A percentile compares a stretch with the other conserved stretches of the same genome.
These are phyloP conservation scores for Pseudogymnoascus sp. DNA, from an alignment of 2,329 filamentous ascomycete genomes.

Conservation along the genomic window DNA sequence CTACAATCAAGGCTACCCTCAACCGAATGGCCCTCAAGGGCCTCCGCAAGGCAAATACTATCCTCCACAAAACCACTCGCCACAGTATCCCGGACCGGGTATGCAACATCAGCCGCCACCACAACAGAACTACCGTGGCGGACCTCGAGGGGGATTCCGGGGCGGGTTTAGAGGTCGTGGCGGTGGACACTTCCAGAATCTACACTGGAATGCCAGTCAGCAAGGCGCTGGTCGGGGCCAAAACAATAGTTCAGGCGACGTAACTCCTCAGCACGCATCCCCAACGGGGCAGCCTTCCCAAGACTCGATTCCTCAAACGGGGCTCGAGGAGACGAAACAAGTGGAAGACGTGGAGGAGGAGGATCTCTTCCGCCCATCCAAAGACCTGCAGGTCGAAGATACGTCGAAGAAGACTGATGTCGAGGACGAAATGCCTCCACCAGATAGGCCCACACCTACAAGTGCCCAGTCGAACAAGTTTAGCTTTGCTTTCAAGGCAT, in stretches of 20 bases:
- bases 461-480: slow-evolving; percentile 59
- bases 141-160: neutral
- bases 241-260: slow-evolving; percentile 34
- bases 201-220: slow-evolving; percentile 62
- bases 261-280: slow-evolving; percentile 28
- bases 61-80: slow-evolving; percentile 36
- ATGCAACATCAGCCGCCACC: slow-evolving; percentile 46
- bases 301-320: slow-evolving; percentile 19
- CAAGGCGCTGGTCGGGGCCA: slow-evolving; percentile 45
- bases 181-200: slow-evolving; percentile 54
- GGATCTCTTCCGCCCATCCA: slow-evolving; percentile 55
- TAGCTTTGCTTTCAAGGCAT: slow-evolving; percentile 85
- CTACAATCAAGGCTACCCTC: slow-evolving; percentile 50
- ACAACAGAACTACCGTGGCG: slow-evolving; percentile 28
- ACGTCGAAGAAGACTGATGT: slow-evolving; percentile 42
- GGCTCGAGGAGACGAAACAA: slow-evolving; percentile 28
- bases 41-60: slow-evolving; percentile 45
- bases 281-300: slow-evolving; percentile 26
- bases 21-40: slow-evolving; percentile 41
- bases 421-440: slow-evolving; percentile 48
- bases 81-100: slow-evolving; percentile 45
- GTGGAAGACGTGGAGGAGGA: slow-evolving; percentile 29
- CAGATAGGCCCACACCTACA: slow-evolving; percentile 43
- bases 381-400: slow-evolving; percentile 61
- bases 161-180: slow-evolving; percentile 38